Evolutionary conservation across 2,329 filamentous ascomycete genomes (phyloP).

Genomic region (Alternaria infectoria): DNA sequence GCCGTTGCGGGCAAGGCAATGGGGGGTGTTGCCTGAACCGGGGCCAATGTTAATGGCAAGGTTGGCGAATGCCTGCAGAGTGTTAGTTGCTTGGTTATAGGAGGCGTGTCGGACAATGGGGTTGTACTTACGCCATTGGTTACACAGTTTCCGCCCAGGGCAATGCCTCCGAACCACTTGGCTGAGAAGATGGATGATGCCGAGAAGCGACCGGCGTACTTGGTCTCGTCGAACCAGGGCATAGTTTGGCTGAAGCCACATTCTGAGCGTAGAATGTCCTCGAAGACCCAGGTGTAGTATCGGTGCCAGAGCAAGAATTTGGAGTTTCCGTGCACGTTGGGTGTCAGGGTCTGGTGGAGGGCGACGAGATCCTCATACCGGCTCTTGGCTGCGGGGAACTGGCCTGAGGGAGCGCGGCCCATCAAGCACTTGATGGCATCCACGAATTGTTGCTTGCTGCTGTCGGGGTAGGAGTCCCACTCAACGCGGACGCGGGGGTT

Average conservation of each 20-base stretch:
- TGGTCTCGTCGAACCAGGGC: conserved; percentile 49
- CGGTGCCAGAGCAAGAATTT: conserved; percentile 55
- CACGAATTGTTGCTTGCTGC: conserved; percentile 33
- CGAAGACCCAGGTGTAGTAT: conserved; percentile 51
- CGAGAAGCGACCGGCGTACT: conserved; percentile 38
- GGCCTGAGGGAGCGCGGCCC: conserved; percentile 26
- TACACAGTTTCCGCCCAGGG: conserved; percentile 35
- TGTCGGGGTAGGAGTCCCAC: conserved; percentile 37
- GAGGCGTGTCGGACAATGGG: not conserved
- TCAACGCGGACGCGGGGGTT: conserved; percentile 39
- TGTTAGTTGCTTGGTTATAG: conserved; percentile 5
- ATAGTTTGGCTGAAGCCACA: conserved; percentile 51
- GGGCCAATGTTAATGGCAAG: conserved; percentile 41
- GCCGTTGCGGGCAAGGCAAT: conserved; percentile 42
- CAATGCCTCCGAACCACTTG: conserved; percentile 36
- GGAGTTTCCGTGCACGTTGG: conserved; percentile 41
- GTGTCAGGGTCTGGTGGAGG: conserved; percentile 42
- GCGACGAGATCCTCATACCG: conserved; percentile 45
- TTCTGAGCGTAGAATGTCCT: conserved; percentile 50
- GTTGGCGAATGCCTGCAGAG: conserved; percentile 39
- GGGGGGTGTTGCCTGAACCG: conserved; percentile 29
- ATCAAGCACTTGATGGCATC: conserved; percentile 41
- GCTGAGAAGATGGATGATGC: conserved; percentile 40
- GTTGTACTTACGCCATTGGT: conserved; percentile 40
- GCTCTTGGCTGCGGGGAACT: conserved; percentile 32